Conservation (phyloP, 23 red algal genomes). For the Cyanidioschyzon merolae region DNA sequence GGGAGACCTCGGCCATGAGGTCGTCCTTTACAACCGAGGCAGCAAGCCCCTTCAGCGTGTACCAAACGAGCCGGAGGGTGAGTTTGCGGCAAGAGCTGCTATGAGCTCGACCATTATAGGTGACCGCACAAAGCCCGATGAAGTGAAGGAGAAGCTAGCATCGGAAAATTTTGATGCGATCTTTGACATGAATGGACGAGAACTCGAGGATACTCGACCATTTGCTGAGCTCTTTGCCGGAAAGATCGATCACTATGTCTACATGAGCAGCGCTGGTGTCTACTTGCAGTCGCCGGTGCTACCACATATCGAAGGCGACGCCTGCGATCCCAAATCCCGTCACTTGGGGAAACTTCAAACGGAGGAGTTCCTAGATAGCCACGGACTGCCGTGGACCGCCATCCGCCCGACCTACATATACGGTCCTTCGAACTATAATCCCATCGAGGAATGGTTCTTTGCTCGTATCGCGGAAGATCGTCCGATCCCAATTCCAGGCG, state of each 20-base stretch:
- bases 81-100: conserved; percentile 48
- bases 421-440: conserved; percentile 94
- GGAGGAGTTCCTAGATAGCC: conserved; percentile 50
- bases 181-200: conserved; percentile 83
- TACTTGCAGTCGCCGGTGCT: conserved; percentile 73
- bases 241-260: conserved; percentile 65
- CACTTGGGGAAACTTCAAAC: conserved; percentile 93
- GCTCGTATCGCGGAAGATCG: conserved; percentile 62
- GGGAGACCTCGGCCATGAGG: conserved; percentile 46
- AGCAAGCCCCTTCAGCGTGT: conserved; percentile 22
- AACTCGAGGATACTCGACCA: conserved; percentile 50
- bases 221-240: conserved; percentile 38
- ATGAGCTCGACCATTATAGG: conserved; percentile 43
- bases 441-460: conserved; percentile 95
- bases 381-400: conserved; percentile 52
- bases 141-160: conserved; percentile 24
- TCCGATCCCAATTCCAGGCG: conserved; percentile 79
- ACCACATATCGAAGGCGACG: conserved; percentile 89
- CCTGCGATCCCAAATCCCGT: conserved; percentile 52
- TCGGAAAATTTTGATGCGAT: conserved; percentile 60
- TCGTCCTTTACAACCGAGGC: conserved; percentile 77
- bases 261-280: conserved; percentile 93
- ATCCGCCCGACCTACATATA: conserved; percentile 99
- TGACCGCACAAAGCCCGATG: conserved; percentile 55
- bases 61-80: conserved; percentile 52